Evolutionary conservation across 2,329 filamentous ascomycete genomes (phyloP), one percentile per base, ranked within the genome.

Genomic region (Paracoccidioides brasiliensis): DNA sequence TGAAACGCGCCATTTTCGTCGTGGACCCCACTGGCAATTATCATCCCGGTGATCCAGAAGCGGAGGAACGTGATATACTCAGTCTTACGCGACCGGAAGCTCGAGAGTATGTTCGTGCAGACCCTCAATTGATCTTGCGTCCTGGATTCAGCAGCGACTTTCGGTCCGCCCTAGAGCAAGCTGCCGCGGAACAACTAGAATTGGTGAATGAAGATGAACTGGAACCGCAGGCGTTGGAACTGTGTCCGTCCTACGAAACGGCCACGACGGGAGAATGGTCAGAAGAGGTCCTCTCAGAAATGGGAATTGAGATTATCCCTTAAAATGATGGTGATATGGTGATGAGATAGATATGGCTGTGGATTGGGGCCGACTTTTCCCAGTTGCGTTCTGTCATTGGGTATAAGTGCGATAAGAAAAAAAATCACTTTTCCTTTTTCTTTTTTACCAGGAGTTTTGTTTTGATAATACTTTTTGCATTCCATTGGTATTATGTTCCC

Each of bases 1-100:
- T 69, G 57, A 68, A 68, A 57, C 63, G 66, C 15, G 65, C 64
- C 1, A 57, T 69, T 6, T 68, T 68, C 51, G 64, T 61, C 4
- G 56, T 69, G 32, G 64, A 68, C 42, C 56, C 60, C 9, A 59
- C 55, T 6, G 64, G 67, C 45, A 63, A 68, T 33, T 69, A 69
- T 48, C 65, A 69, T 54, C 66, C 65, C 1, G 66, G 64, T 4
- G 66, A 67, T 32, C 52, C 58, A 1, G 56, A 56, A 44, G 64
- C 63, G 4, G 66, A 67, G 57, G 59, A 59, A 44, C 52, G 60
- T 35, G 64, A 66, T 38, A 38, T 54, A 8, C 55, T 55, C 41
- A 56, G 50, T 55, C 57, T 61, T 57, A 57, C 51, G 8, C 33
- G 40, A 15, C 54, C 52, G 14, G 15, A 49, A 7, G 58, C 52